phyloP scores from a whole-genome alignment of 805 yeast species.

The Hanseniaspora taiwanica region DNA sequence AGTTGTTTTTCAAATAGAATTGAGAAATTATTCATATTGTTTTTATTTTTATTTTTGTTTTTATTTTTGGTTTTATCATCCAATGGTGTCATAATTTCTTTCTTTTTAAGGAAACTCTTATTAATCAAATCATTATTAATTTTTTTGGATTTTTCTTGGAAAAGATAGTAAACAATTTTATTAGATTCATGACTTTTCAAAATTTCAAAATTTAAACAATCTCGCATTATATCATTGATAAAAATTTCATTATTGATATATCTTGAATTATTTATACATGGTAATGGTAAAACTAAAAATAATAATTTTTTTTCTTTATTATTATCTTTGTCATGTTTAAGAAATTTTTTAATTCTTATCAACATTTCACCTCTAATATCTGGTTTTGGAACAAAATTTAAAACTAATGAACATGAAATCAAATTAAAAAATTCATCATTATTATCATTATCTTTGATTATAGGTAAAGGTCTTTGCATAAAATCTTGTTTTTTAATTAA shows the following conservation, averaged over 20 bases:
- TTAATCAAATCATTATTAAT: neutral
- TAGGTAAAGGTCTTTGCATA: conserved; percentile 59
- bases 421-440: conserved; percentile 39
- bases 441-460: conserved; percentile 8
- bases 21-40: neutral
- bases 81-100: no score
- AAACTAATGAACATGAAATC: conserved; percentile 73
- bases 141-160: conserved; percentile 30
- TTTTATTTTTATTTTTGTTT: neutral
- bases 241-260: conserved; percentile 39
- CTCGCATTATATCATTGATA: conserved; percentile 33
- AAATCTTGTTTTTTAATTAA: conserved; percentile 69
- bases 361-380: conserved; percentile 68
- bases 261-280: conserved; percentile 75
- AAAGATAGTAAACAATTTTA: conserved; percentile 65
- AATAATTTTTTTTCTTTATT: conserved; percentile 20
- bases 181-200: conserved; percentile 41
- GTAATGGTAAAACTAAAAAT: conserved; percentile 78
- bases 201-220: conserved; percentile 43
- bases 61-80: no score
- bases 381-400: conserved; percentile 77
- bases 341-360: conserved; percentile 38
- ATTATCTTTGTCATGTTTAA: conserved; percentile 23
- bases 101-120: no score
- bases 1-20: neutral